These are phyloP conservation scores for Dactylellina haptotyla DNA, from an alignment of 2,329 filamentous ascomycete genomes.

Conservation along the genomic window DNA sequence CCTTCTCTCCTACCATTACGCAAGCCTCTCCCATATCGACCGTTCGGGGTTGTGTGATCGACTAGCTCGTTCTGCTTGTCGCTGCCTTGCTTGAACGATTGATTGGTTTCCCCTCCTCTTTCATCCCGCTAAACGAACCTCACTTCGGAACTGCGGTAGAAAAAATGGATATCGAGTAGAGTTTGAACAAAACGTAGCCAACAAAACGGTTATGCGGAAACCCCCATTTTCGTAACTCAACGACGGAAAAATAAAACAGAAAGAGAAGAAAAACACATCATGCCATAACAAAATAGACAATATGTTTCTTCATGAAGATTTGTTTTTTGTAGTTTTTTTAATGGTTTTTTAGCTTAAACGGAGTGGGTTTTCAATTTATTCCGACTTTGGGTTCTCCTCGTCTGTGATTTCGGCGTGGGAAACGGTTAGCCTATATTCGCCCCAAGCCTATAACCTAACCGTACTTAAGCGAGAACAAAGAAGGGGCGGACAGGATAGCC, in stretches of 20 bases:
- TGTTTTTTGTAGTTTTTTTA: no score
- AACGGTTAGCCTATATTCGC: background rate
- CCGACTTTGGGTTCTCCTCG: background rate
- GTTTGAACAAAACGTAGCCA: no score
- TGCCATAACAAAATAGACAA: no score
- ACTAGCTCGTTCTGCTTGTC: background rate
- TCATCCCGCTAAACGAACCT: background rate
- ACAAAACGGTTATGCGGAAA: no score
- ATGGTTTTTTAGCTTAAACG: no score
- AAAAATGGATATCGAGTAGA: no score
- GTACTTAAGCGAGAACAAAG: background rate
- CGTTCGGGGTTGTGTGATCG: background rate
- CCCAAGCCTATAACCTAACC: background rate
- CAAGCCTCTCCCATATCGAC: background rate
- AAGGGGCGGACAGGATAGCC: background rate
- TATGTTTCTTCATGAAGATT: no score
- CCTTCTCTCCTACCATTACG: constrained; percentile 7
- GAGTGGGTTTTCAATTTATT: background rate
- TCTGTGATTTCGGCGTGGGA: background rate
- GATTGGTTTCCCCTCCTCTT: background rate
- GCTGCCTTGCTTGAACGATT: background rate
- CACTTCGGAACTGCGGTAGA: no score
- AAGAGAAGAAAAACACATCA: no score
- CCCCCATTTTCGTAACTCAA: no score
- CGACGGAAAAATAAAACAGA: no score